Base-by-base conservation (phyloP, 345 rosid species). In the Acer negundo region DNA sequence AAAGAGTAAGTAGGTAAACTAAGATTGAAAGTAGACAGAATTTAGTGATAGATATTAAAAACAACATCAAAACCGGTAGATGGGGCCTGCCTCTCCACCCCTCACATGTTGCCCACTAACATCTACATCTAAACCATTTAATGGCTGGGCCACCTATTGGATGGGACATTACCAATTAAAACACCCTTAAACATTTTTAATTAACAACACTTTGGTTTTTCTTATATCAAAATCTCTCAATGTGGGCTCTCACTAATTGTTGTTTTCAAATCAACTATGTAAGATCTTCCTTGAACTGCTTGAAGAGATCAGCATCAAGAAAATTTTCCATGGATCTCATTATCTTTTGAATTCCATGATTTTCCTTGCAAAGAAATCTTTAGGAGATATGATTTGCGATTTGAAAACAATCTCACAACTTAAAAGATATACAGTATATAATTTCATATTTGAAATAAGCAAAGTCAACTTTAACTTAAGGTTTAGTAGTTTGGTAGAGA, bases 41-140 rank as follows among this genome's bases (percentile, higher is more conserved):
- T 22, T 26, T 59, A 40, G 72, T 31, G 20, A 70, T 59, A 38
- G 12, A 76, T 68, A 7, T 67, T 2, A 42, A 44, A 28, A 19
- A 62, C 61, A 42, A 20, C 28, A 11, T 31, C 38, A 40, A 47
- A 55, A 67, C 64, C 2, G 61, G 55, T n/a, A 7, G 23, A 80
- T 82, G 89, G 89, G 65, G 88, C 89, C 82, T 73, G 71, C 73
- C 11, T 66, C 80, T 78, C 79, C 79, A 77, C 26, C 44, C 82
- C 22, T 79, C 91, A 85, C 91, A 83, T 88, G 91, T 53, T 77
- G 84, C 86, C 88, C 92, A 86, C 84, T 85, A 82, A 79, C 83
- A 83, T 83, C 84, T 67, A 82, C 85, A 77, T 84, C 89, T 53
- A 15, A 73, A 67, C 79, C 79, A 85, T 82, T 88, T 66, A 85